Evolutionary conservation across 2,329 filamentous ascomycete species (phyloP).

Genomic region (Scedosporium dehoogii): DNA sequence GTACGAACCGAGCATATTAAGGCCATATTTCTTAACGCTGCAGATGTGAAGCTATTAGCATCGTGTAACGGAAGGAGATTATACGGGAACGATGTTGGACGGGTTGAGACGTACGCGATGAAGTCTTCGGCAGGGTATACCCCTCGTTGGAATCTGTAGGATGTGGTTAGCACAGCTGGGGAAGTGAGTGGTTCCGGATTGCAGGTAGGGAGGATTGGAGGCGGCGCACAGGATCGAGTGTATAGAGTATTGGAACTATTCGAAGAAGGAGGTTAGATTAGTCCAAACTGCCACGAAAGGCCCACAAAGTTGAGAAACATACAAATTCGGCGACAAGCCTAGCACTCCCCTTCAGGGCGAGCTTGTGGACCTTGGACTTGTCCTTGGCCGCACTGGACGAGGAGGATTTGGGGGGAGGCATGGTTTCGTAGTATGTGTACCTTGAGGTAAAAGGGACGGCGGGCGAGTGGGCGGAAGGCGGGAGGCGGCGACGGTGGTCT

Average conservation of each 20-base stretch:
- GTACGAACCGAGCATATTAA: conserved; percentile 77
- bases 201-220: not conserved
- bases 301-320: conserved; percentile 40
- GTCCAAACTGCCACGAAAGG: not conserved
- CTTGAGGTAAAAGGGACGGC: not conserved
- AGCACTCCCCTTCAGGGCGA: conserved; percentile 73
- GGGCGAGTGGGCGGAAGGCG: not conserved
- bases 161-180: not conserved
- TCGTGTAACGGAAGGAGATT: not conserved
- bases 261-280: not conserved
- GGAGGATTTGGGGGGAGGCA: conserved; percentile 1
- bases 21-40: conserved; percentile 92
- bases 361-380: conserved; percentile 88
- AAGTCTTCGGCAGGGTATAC: conserved; percentile 95
- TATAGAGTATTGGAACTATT: conserved; percentile 90
- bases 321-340: conserved; percentile 95
- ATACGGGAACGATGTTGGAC: not conserved
- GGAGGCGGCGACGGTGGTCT: not conserved
- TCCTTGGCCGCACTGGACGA: conserved; percentile 36
- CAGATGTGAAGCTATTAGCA: not conserved
- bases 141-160: conserved; percentile 68
- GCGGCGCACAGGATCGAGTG: conserved; percentile 77
- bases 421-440: not conserved
- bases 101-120: conserved; percentile 54
- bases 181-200: not conserved